Evolutionary conservation across 257 asterid species (phyloP).

Genomic region (Rauvolfia tetraphylla): DNA sequence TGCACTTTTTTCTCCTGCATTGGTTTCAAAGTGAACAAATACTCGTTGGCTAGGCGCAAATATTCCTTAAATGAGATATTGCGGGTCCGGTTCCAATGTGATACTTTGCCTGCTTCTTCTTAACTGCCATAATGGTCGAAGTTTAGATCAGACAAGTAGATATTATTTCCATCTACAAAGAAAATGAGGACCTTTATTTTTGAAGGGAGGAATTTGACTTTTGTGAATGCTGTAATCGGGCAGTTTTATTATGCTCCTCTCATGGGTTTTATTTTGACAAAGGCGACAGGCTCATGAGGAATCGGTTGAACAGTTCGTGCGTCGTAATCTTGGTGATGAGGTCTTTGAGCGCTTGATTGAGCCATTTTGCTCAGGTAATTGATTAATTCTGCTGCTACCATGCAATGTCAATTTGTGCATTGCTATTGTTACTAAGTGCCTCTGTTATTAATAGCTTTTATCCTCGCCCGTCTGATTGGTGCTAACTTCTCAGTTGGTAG

Average conservation of each 20-base stretch:
- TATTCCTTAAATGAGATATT: neutral
- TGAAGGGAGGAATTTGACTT: too few species aligned
- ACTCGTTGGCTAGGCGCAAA: neutral
- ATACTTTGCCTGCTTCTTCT: neutral
- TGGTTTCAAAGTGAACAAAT: neutral
- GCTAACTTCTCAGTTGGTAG: neutral
- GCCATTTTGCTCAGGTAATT: constrained; percentile 94
- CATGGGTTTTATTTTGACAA: constrained; percentile 38
- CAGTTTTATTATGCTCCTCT: constrained; percentile 5
- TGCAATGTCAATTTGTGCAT: neutral
- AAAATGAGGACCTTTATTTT: neutral
- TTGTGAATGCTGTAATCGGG: neutral
- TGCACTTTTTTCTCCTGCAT: neutral
- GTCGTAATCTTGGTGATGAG: constrained; percentile 89
- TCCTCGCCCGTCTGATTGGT: neutral
- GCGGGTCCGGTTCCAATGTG: neutral
- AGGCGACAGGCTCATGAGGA: constrained; percentile 91
- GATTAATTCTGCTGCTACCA: neutral
- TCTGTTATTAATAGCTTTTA: neutral
- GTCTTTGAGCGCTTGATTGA: constrained; percentile 96
- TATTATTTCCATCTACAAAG: neutral
- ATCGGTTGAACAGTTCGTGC: constrained; percentile 91
- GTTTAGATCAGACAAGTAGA: neutral
- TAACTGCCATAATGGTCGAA: neutral
- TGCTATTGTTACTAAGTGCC: neutral